Base-by-base conservation (phyloP, 164 flowering plant species). In the Magnolia sinica region DNA sequence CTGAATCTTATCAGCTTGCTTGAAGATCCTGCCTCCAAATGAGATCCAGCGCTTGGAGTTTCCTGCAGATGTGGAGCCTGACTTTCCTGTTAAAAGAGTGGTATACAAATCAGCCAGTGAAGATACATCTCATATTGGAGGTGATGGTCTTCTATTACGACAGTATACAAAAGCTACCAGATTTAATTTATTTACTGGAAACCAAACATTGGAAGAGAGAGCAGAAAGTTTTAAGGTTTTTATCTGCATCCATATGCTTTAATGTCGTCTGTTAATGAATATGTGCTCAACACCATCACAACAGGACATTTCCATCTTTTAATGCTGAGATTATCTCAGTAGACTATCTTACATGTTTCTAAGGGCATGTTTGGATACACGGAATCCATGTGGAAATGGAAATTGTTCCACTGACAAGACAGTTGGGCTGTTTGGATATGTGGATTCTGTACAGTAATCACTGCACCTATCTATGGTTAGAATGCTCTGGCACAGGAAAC, bases 101-200 rank as follows among this genome's bases (percentile, higher is more conserved):
- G 77, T 86, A 23, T 96, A 93, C 82, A 72, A 86, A 65, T 79
- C 92, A 66, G 61, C 16, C 18, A 91, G 86, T 74, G 80, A 49
- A 63, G 86, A 80, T 58, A 29, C 68, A 66, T 68, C 82, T 75
- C 69, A 79, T 68, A 63, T 16, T 64, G 85, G 77, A 70, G 88
- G 72, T 55, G 84, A 82, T 50, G 50, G 75, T 45, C 80, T 59
- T 20, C n/a, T 78, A n/a, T 81, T 83, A 66, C 80, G 72, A 64
- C 81, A 80, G 74, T 78, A 72, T 27, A 63, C 68, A 18, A 83
- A 84, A 65, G 79, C 76, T 27, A 73, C 89, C 61, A 84, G 97
- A 79, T 93, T 92, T 79, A 96, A 93, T 80, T 80, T 87, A 73
- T 96, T 96, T 78, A 90, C 98, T 4, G 99, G 99, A 74, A 76